Percentiles rank a stretch among this genome's conserved stretches.
Conservation (phyloP, 345 rosid genomes). For the Brassica cretica region DNA sequence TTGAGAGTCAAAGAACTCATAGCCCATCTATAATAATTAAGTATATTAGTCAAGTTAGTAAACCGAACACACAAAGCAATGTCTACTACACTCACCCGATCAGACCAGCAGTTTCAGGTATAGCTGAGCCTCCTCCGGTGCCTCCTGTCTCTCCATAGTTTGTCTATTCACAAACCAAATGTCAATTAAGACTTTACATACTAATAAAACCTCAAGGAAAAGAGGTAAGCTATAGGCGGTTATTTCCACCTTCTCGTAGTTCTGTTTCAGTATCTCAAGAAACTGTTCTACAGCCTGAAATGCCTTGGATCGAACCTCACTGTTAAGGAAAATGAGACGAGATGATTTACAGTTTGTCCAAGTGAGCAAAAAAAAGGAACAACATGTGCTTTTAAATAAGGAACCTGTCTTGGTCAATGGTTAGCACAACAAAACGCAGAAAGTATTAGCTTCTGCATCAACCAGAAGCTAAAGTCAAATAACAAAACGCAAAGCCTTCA, state of each 20-base stretch:
- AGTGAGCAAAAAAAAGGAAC: not conserved
- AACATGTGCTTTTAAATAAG: not conserved
- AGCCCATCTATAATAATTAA: slow-evolving; percentile 75
- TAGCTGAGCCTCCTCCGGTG: slow-evolving; percentile 60
- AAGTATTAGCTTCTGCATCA: slow-evolving; percentile 45
- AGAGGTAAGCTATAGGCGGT: not conserved
- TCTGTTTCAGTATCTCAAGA: slow-evolving; percentile 79
- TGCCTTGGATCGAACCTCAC: slow-evolving; percentile 96
- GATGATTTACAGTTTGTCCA: slow-evolving; percentile 2
- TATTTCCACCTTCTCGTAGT: slow-evolving; percentile 66
- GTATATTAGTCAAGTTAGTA: slow-evolving; percentile 8
- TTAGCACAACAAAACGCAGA: slow-evolving; percentile 62
- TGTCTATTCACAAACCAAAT: slow-evolving; percentile 41
- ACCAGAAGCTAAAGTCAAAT: slow-evolving; percentile 40
- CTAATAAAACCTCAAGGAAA: not conserved
- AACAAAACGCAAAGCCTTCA: slow-evolving; percentile 15
- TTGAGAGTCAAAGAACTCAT: slow-evolving; percentile 96
- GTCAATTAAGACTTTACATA: not conserved
- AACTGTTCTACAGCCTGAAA: slow-evolving; percentile 95
- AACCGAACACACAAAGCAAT: no score
- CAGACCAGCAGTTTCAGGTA: slow-evolving; percentile 84
- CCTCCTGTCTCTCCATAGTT: slow-evolving; percentile 60
- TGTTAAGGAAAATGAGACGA: slow-evolving; percentile 43
- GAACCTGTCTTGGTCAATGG: slow-evolving; percentile 94
- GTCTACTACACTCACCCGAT: slow-evolving; percentile 71